Evolutionary conservation across 1,139 yeast genomes (phyloP).

Genomic region (Diutina catenulata): DNA sequence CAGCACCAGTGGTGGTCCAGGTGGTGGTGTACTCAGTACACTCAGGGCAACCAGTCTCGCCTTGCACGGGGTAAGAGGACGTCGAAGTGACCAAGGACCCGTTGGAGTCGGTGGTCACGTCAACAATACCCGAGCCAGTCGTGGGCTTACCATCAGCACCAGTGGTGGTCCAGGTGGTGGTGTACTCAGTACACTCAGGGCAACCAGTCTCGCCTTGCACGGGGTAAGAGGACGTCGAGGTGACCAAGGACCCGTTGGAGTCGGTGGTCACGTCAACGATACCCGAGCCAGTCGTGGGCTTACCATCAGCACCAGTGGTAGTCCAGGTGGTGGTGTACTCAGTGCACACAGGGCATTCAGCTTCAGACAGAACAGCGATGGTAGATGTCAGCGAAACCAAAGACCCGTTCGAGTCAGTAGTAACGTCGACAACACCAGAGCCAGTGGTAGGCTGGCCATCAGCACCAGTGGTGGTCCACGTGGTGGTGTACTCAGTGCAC

Average conservation of each 20-base stretch:
- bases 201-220: too few species aligned
- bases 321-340: background rate
- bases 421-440: slow-evolving; percentile 1
- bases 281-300: background rate
- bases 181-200: slow-evolving; percentile 1
- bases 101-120: background rate
- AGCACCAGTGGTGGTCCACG: background rate
- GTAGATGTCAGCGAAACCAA: background rate
- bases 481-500: background rate
- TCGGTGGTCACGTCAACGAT: background rate
- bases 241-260: background rate
- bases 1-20: slow-evolving; percentile 1
- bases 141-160: background rate
- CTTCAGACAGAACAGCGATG: background rate
- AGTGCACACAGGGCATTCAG: background rate
- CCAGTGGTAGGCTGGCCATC: background rate
- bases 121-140: slow-evolving; percentile 3
- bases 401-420: background rate
- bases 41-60: background rate
- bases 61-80: too few species aligned
- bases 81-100: too few species aligned
- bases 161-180: slow-evolving; percentile 2
- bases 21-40: slow-evolving; percentile 3
- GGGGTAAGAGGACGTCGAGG: background rate
- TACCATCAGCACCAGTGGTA: background rate